These are phyloP conservation scores for Termitomyces sp. DNA, from an alignment of 768 basidiomycete genomes.

Conservation along the genomic window DNA sequence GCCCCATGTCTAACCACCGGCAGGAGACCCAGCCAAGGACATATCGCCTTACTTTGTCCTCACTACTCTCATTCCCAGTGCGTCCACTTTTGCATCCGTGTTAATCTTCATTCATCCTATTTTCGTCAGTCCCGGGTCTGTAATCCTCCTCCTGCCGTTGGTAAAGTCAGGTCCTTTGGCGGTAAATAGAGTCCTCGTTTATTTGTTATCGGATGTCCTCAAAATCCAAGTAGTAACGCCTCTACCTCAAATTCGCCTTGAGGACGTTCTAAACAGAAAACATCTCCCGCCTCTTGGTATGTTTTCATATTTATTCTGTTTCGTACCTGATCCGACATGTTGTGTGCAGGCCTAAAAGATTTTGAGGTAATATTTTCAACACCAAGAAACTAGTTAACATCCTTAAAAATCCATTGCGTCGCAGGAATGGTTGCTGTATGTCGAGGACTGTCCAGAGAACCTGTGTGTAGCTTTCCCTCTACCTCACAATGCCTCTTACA, in stretches of 20 bases:
- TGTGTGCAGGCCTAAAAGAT: slow-evolving; percentile 54
- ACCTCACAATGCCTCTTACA: background rate
- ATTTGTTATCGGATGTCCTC: background rate
- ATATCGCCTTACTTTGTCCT: slow-evolving; percentile 19
- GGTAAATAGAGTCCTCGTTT: slow-evolving; percentile 24
- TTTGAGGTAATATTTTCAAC: slow-evolving; percentile 39
- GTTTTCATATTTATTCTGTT: slow-evolving; percentile 4
- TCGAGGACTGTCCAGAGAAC: slow-evolving; percentile 71
- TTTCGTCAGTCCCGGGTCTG: slow-evolving; percentile 45
- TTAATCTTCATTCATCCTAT: background rate
- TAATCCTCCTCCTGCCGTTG: slow-evolving; percentile 62
- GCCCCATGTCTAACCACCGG: slow-evolving; percentile 13
- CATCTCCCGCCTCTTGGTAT: slow-evolving; percentile 74
- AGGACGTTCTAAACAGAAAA: slow-evolving; percentile 69
- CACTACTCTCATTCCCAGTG: slow-evolving; percentile 33
- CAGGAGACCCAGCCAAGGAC: slow-evolving; percentile 23
- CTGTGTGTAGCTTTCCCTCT: slow-evolving; percentile 35
- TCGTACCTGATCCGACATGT: background rate
- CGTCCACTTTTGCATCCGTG: slow-evolving; percentile 8
- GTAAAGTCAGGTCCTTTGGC: slow-evolving; percentile 62
- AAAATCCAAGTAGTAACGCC: slow-evolving; percentile 45
- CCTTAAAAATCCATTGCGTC: slow-evolving; percentile 5
- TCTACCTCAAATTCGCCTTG: slow-evolving; percentile 58
- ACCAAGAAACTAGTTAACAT: background rate
- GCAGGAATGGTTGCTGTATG: slow-evolving; percentile 79